Percentiles rank a stretch among this genome's conserved stretches.
phyloP scores from a whole-genome alignment of 2,329 filamentous ascomycete genomes.

The Chaetomiaceae sp. region DNA sequence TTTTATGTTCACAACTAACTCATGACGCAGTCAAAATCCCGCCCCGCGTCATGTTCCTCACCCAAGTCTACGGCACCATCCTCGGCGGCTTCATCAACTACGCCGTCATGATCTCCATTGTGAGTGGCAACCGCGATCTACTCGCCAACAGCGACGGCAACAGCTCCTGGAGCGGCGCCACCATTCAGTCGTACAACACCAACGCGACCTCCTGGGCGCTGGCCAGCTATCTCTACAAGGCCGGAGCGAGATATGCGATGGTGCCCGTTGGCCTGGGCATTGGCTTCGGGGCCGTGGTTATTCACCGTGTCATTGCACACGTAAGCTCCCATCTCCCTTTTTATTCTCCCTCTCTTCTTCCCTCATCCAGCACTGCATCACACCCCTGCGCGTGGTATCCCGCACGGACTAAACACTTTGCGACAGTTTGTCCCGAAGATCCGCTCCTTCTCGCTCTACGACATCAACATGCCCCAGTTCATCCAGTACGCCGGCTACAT shows the following conservation, averaged over 20 bases:
- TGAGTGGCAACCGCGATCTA: constrained; percentile 44
- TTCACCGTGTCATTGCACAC: constrained; percentile 42
- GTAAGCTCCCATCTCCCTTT: constrained; percentile 31
- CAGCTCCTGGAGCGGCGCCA: constrained; percentile 49
- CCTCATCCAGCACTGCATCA: neutral
- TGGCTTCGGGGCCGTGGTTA: constrained; percentile 40
- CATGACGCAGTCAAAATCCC: constrained; percentile 48
- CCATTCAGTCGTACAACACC: constrained; percentile 46
- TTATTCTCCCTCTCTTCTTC: neutral
- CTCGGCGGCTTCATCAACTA: constrained; percentile 53
- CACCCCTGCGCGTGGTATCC: neutral
- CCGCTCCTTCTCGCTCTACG: constrained; percentile 36
- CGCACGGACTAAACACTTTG: neutral
- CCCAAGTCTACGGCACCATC: constrained; percentile 52
- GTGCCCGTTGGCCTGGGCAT: constrained; percentile 49
- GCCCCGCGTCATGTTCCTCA: constrained; percentile 51
- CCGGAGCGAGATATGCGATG: constrained; percentile 40
- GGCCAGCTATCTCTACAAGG: constrained; percentile 49
- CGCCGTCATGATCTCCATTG: constrained; percentile 52
- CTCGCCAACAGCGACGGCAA: constrained; percentile 44
- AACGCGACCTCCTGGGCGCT: constrained; percentile 48
- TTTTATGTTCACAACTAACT: neutral
- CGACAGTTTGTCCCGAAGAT: constrained; percentile 48
- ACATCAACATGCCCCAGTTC: constrained; percentile 51
- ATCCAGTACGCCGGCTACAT: constrained; percentile 52